Base-by-base conservation (phyloP, 73 alveolate genomes). In the Loxodes magnus region DNA sequence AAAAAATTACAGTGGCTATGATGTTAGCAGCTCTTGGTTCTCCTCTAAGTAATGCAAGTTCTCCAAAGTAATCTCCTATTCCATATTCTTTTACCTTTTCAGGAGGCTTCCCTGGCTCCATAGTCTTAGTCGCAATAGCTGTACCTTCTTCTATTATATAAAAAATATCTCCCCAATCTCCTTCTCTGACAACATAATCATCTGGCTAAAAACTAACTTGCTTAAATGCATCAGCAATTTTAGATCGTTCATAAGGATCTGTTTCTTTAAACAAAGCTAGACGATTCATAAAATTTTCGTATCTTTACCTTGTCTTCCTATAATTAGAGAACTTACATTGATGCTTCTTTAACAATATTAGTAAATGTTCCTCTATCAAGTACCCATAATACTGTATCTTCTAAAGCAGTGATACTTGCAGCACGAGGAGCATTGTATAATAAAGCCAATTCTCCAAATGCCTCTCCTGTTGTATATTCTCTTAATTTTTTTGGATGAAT, bases 201-300 rank as follows among this genome's bases (percentile, higher is more conserved):
- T 62, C 84, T 21, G 51, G 50, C 27, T 19, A 7, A 68, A 51
- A 89, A 19, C 55, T 60, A 27, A 76, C 88, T 20, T 89, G 77
- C 57, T 88, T 93, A 50, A 93, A 56, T 20, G 97, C 96, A 77
- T 93, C 99, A 1, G 97, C 83, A n/a, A 93, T 61, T 65, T 93
- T 84, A 54, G 82, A 66, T 62, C 96, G 78, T 67, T 93, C 98
- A 79, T 93, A 92, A 30, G 93, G 84, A 53, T 94, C 99, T 83
- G 92, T 85, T 20, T 51, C 28, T 43, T 57, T 43, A 41, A 67
- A 46, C 43, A 67, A 28, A 9, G 82, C 95, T 4, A 92, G 95
- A 15, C 72, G 76, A 55, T 66, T 58, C 34, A 90, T 69, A 58
- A 87, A 84, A 35, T 67, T 71, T 63, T 78, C 94, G 69, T 76